phyloP scores from a whole-genome alignment of 805 yeast genomes.

The Saccharomycopsis sp. region DNA sequence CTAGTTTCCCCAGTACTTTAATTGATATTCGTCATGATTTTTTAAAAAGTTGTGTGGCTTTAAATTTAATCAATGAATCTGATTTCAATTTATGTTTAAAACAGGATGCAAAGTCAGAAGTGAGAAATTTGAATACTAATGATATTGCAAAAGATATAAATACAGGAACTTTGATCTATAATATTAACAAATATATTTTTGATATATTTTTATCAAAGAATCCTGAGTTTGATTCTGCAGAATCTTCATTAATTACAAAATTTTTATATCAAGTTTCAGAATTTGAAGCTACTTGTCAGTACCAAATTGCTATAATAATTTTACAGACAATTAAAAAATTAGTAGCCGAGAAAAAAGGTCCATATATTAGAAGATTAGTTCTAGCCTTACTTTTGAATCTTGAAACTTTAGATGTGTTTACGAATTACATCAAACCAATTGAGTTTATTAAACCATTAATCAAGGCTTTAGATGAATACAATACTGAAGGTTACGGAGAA shows the following conservation, averaged over 20 bases:
- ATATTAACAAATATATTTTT: constrained; percentile 23
- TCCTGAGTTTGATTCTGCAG: constrained; percentile 38
- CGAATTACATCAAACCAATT: constrained; percentile 36
- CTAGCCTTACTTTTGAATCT: constrained; percentile 38
- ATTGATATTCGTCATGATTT: constrained; percentile 33
- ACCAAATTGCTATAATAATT: constrained; percentile 32
- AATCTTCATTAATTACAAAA: constrained; percentile 43
- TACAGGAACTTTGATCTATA: constrained; percentile 23
- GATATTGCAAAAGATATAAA: constrained; percentile 28
- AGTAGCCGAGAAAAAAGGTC: constrained; percentile 30
- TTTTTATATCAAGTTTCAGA: constrained; percentile 37
- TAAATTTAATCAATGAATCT: constrained; percentile 28
- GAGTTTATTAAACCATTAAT: constrained; percentile 35
- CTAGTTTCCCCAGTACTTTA: constrained; percentile 33
- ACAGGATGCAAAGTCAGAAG: constrained; percentile 31
- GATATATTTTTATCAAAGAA: constrained; percentile 28
- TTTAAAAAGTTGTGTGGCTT: constrained; percentile 32
- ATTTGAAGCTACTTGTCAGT: constrained; percentile 37
- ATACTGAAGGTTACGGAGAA: constrained; percentile 33
- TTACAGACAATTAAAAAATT: constrained; percentile 27
- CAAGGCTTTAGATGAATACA: constrained; percentile 36
- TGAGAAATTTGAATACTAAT: constrained; percentile 23
- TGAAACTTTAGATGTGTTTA: constrained; percentile 32
- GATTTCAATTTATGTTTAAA: constrained; percentile 27
- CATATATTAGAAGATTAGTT: constrained; percentile 39